These are phyloP conservation scores for Beauveria pseudobassiana DNA, from an alignment of 2,329 filamentous ascomycete species.

Conservation along the genomic window DNA sequence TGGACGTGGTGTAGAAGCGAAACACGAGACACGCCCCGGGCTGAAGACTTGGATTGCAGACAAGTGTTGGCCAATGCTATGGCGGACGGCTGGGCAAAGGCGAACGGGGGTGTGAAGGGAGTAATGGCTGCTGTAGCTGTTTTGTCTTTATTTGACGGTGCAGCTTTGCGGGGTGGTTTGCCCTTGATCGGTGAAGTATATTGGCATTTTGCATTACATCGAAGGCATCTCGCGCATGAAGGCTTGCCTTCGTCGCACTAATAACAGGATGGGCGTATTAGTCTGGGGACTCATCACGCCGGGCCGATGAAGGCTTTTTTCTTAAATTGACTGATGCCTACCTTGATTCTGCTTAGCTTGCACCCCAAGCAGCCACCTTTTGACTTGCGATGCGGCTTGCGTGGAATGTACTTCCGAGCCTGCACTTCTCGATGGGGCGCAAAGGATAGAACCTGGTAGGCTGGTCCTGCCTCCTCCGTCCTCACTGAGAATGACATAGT, in stretches of 20 bases:
- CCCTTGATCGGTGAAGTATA: neutral
- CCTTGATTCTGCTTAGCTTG: constrained; percentile 20
- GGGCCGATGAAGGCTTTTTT: too few relatives aligned
- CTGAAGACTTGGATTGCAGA: neutral
- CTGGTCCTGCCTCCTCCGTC: neutral
- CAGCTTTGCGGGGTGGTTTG: neutral
- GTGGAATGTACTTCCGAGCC: constrained; percentile 14
- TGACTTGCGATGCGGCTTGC: constrained; percentile 17
- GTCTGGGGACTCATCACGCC: neutral
- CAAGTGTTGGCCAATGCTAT: neutral
- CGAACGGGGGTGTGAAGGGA: neutral
- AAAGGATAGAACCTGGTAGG: constrained; percentile 7
- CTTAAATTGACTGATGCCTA: constrained; percentile 11
- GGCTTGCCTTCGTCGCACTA: constrained; percentile 19
- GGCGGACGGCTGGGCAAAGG: constrained; percentile 5
- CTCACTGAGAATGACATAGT: neutral
- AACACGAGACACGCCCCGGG: constrained; percentile 14
- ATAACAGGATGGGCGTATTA: neutral
- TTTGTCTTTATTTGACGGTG: neutral
- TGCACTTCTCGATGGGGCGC: constrained; percentile 2
- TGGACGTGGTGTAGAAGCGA: constrained; percentile 15
- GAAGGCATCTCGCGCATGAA: constrained; percentile 16
- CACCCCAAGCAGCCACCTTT: constrained; percentile 16
- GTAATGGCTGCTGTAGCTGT: neutral
- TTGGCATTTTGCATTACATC: constrained; percentile 15